Conservation (phyloP, 2,329 filamentous ascomycete genomes). For the Sporothrix phasma region DNA sequence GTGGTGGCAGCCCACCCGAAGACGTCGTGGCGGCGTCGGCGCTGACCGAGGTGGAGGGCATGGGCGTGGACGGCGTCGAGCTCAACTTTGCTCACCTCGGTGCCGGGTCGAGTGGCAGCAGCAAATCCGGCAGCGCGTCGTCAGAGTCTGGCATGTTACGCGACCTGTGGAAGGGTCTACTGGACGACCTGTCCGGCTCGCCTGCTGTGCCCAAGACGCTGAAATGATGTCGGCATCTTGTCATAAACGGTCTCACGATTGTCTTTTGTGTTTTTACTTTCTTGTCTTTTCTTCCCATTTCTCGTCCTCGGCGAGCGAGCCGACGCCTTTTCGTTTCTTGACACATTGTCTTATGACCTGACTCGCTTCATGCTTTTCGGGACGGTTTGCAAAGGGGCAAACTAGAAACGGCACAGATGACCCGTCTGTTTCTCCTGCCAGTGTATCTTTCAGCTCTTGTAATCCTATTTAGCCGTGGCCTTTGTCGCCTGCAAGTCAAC, state of each 20-base stretch:
- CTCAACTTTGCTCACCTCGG: constrained; percentile 42
- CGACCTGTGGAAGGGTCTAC: constrained; percentile 46
- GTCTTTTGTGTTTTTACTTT: neutral
- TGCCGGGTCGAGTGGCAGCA: neutral
- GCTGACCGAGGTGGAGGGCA: constrained; percentile 49
- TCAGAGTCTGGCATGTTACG: constrained; percentile 37
- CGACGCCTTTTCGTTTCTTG: neutral
- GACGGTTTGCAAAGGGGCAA: neutral
- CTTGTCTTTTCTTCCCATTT: neutral
- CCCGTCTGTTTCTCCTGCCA: neutral
- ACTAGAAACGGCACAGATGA: neutral
- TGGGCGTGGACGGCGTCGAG: constrained; percentile 46
- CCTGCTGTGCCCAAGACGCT: constrained; percentile 3
- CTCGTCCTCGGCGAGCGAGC: neutral
- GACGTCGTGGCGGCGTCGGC: constrained; percentile 38
- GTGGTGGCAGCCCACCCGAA: constrained; percentile 48
- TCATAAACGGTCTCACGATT: neutral
- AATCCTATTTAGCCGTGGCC: neutral
- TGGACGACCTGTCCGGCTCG: constrained; percentile 17
- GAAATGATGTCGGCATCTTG: neutral
- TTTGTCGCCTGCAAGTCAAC: neutral
- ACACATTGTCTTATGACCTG: neutral
- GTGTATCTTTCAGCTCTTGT: neutral
- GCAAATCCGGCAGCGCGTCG: constrained; percentile 9
- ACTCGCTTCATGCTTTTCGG: constrained; percentile 1